Percentiles rank a stretch among this genome's conserved stretches.
Conservation (phyloP, 2,329 filamentous ascomycete genomes). For the Talaromyces marneffei region DNA sequence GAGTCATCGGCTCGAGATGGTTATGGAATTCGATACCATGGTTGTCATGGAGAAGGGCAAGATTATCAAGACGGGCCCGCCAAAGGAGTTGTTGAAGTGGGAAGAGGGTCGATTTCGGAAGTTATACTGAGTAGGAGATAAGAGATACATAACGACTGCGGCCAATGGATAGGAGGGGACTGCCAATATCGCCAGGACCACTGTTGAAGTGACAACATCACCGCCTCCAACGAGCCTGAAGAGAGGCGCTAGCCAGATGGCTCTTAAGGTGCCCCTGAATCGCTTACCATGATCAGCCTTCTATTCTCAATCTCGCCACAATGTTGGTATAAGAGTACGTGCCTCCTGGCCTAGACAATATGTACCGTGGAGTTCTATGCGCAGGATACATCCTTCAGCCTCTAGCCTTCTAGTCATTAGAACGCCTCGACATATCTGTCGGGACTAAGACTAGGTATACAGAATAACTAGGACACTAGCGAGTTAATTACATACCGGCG, state of each 20-base stretch:
- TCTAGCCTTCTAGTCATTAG: too few species aligned
- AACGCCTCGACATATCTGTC: too few species aligned
- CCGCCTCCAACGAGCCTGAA: conserved; percentile 7
- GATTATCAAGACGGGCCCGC: neutral
- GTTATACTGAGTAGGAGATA: conserved; percentile 5
- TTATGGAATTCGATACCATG: conserved; percentile 27
- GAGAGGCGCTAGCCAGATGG: conserved; percentile 8
- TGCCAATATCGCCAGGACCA: conserved; percentile 7
- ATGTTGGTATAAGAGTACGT: too few species aligned
- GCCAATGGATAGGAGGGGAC: neutral
- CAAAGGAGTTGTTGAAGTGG: neutral
- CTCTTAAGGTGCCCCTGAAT: too few species aligned
- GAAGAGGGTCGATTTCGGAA: conserved; percentile 7
- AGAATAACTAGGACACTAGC: too few species aligned
- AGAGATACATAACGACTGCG: neutral
- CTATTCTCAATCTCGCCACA: too few species aligned
- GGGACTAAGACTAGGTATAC: too few species aligned
- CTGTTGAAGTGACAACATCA: conserved; percentile 7
- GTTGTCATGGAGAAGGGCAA: conserved; percentile 21
- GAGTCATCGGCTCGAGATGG: conserved; percentile 25
- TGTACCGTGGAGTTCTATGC: too few species aligned
- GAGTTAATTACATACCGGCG: too few species aligned
- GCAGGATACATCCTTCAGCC: too few species aligned
- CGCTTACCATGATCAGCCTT: too few species aligned
- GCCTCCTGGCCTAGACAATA: too few species aligned